Conservation (phyloP, 2,329 filamentous ascomycete species). For the Aspergillus alliaceus region DNA sequence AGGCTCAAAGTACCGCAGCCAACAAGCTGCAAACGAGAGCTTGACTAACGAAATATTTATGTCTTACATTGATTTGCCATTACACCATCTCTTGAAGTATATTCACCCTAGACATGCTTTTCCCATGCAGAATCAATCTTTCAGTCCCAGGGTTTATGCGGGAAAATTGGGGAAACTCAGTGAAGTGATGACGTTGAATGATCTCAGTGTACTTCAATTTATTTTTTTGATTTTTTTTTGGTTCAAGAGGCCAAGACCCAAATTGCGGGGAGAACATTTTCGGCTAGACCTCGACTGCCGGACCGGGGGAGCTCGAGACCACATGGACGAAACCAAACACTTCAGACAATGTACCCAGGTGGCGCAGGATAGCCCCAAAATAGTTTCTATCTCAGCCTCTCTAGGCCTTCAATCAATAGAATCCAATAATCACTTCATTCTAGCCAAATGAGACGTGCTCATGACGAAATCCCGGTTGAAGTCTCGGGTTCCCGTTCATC, state of each 20-base stretch:
- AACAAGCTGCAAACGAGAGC: conserved; percentile 11
- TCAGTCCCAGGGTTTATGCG: not conserved
- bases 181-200: conserved; percentile 23
- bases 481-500: conserved; percentile 12
- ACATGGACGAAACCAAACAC: conserved; percentile 2
- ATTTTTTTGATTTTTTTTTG: conserved; percentile 1
- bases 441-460: conserved; percentile 5
- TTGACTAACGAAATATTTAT: not conserved
- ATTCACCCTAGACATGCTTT: not conserved
- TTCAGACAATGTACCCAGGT: not conserved
- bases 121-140: not conserved
- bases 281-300: conserved; percentile 13
- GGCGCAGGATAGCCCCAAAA: not conserved
- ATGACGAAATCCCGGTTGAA: conserved; percentile 20
- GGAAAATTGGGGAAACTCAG: conserved; percentile 14
- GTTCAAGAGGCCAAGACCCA: conserved; percentile 10
- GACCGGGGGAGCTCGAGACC: conserved; percentile 10
- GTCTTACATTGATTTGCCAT: conserved; percentile 3
- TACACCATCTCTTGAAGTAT: conserved; percentile 5
- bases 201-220: conserved; percentile 9
- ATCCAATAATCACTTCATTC: not conserved
- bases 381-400: not conserved
- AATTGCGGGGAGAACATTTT: conserved; percentile 21
- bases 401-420: not conserved
- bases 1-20: conserved; percentile 3